Evolutionary conservation across 495 filamentous ascomycete species (phyloP), one percentile per base, ranked within the genome.

Genomic region (Neurospora sp.): DNA sequence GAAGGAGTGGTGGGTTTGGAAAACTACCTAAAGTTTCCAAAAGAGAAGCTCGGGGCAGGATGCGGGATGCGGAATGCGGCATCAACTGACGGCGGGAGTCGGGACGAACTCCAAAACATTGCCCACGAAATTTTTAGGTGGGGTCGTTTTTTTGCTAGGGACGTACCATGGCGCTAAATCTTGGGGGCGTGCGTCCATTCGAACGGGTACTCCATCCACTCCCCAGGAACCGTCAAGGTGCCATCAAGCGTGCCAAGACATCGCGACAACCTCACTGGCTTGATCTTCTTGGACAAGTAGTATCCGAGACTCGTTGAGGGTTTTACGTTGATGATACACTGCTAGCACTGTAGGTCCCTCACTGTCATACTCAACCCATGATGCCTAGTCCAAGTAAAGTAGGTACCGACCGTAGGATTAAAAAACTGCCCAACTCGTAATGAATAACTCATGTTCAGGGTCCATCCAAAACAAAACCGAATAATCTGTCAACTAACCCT

Each of bases 41-140:
- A 20, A 53, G 72, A 74, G 69, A 42, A 68, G 73, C 61, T 73
- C 71, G 16, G 70, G 73, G 74, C 69, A 71, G 59, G 44, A 71
- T 61, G 70, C 74, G 41, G 68, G 44, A 71, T 61, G 70, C 74
- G 41, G 68, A 41, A 41, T 44, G 66, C 71, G 38, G 69, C 44
- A 69, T 40, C 40, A 46, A 66, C 41, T 69, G 72, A 74, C 46
- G 48, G 61, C 35, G 27, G 69, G 72, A 66, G 38, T 73, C 69
- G 70, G 73, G 46, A 69, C 70, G 53, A 66, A 66, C 53, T 31
- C 22, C 48, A 59, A 11, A 61, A 31, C 53, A 61, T 31, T 59
- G 27, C 70, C 72, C 78, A 73, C 75, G 77, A 83, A 78, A 68
- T 79, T 82, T 83, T 84, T 79, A 77, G 78, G 80, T 74, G 74